Evolutionary conservation across 495 filamentous ascomycete genomes (phyloP), one percentile per base, ranked within the genome.

Genomic region (Penicillium daleae): DNA sequence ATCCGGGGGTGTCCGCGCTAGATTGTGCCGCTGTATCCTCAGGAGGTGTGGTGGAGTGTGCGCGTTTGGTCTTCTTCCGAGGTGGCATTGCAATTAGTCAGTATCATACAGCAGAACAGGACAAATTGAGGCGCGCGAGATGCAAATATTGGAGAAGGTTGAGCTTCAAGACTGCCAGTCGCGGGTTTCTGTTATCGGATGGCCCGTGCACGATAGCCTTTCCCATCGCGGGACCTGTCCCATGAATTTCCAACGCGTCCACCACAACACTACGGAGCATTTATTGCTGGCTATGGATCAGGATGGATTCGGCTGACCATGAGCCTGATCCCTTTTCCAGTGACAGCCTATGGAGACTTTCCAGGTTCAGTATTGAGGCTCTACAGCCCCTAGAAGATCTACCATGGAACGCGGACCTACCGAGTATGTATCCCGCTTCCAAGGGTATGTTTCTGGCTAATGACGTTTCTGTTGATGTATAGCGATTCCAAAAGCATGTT

Each of bases 271-370:
- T 6, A 31, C 56, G 59, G 35, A 42, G 7, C 19, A 24, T 50
- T 64, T 27, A 61, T 65, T 17, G 35, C 33, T 66, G 64, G 62
- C 46, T 50, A 69, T 66, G 70, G 54, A 61, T 56, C 66, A 67
- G 61, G 55, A 81, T 86, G 82, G 78, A 82, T 31, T 68, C 73
- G 53, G 71, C 78, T 33, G 74, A 80, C 33, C 79, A 86, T 50
- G 62, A 66, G 29, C 80, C 81, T 13, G 77, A 90, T 66, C 85
- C 90, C 2, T 95, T 95, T 70, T 85, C 85, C 13, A 87, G 92
- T 56, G 89, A 89, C 24, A 85, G 89, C 64, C 82, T 92, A 42
- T 89, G 84, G 83, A 78, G 75, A 50, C 71, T 78, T 12, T 87
- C 84, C 6, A 71, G 67, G 33, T 78, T 86, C 52, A 80, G 72